These are phyloP conservation scores for Raffaelea arxii DNA, from an alignment of 2,329 filamentous ascomycete species.

Conservation along the genomic window DNA sequence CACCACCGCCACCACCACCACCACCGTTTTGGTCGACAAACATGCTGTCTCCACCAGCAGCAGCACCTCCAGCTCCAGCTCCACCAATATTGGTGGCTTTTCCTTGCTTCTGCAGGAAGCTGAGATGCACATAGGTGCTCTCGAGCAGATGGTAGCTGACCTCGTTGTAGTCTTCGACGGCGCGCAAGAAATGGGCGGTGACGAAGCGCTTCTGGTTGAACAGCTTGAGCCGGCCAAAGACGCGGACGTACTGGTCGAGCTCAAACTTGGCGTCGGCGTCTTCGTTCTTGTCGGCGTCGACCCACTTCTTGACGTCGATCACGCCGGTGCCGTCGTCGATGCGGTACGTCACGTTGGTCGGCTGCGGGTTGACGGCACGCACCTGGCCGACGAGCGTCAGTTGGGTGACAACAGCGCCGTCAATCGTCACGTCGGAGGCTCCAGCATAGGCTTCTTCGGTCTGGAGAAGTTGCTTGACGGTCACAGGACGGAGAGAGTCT, in stretches of 20 bases:
- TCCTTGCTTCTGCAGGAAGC: slow-evolving; percentile 62
- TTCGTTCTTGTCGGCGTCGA: slow-evolving; percentile 52
- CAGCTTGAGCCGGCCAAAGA: slow-evolving; percentile 74
- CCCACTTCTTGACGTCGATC: slow-evolving; percentile 86
- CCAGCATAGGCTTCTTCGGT: slow-evolving; percentile 64
- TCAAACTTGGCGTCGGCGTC: slow-evolving; percentile 39
- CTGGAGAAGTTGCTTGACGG: slow-evolving; percentile 87
- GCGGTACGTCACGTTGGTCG: slow-evolving; percentile 85
- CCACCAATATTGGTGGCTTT: slow-evolving; percentile 24
- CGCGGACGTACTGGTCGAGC: slow-evolving; percentile 71
- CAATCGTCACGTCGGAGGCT: slow-evolving; percentile 67
- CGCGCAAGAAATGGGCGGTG: slow-evolving; percentile 69
- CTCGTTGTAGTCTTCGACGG: slow-evolving; percentile 80
- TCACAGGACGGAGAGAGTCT: slow-evolving; percentile 85
- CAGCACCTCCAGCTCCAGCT: slow-evolving; percentile 26
- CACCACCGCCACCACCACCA: slow-evolving; percentile 23
- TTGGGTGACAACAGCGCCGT: slow-evolving; percentile 63
- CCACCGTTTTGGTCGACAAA: slow-evolving; percentile 39
- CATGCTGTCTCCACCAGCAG: slow-evolving; percentile 35
- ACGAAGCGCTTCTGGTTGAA: slow-evolving; percentile 81
- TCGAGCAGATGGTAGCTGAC: slow-evolving; percentile 88
- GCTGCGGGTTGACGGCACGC: slow-evolving; percentile 73
- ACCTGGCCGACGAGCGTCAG: slow-evolving; percentile 87
- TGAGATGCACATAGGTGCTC: slow-evolving; percentile 78
- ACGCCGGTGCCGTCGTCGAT: slow-evolving; percentile 91